phyloP scores from a whole-genome alignment of 2,329 filamentous ascomycete species.

The Penicillium italicum region DNA sequence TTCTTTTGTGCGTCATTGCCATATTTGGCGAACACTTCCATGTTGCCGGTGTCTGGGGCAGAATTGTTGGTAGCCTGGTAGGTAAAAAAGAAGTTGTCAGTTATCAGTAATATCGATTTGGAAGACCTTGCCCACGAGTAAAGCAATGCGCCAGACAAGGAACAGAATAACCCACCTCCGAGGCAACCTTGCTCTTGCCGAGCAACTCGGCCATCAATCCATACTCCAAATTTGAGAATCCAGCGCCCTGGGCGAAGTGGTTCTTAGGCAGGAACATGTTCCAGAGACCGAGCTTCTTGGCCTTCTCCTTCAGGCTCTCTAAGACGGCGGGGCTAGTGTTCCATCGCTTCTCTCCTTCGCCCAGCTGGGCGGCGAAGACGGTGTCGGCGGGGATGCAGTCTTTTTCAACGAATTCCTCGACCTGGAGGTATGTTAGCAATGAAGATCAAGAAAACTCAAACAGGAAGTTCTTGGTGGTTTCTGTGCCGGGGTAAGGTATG shows the following conservation, averaged over 20 bases:
- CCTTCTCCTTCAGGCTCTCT: conserved; percentile 84
- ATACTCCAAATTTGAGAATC: conserved; percentile 94
- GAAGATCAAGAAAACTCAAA: not conserved
- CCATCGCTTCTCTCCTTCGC: conserved; percentile 73
- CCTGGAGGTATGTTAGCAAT: conserved; percentile 43
- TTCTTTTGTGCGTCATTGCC: conserved; percentile 81
- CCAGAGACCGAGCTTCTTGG: conserved; percentile 81
- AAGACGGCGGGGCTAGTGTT: conserved; percentile 73
- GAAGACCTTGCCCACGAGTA: too few relatives aligned
- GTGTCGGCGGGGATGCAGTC: conserved; percentile 86
- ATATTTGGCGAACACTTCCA: conserved; percentile 92
- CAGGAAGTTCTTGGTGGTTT: not conserved
- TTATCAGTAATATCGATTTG: not conserved
- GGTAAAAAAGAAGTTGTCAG: not conserved
- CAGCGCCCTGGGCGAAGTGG: conserved; percentile 92
- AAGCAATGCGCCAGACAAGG: conserved; percentile 1
- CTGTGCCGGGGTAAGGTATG: not conserved
- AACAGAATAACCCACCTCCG: conserved; percentile 52
- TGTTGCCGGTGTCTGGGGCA: conserved; percentile 89
- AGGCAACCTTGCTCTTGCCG: conserved; percentile 77
- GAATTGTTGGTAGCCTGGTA: conserved; percentile 78
- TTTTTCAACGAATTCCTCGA: conserved; percentile 95
- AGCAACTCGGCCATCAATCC: conserved; percentile 96
- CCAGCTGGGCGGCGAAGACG: conserved; percentile 75
- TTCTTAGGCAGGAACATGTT: conserved; percentile 97